These are phyloP conservation scores for Pyrenochaeta sp. DNA, from an alignment of 2,329 filamentous ascomycete species.

Conservation along the genomic window DNA sequence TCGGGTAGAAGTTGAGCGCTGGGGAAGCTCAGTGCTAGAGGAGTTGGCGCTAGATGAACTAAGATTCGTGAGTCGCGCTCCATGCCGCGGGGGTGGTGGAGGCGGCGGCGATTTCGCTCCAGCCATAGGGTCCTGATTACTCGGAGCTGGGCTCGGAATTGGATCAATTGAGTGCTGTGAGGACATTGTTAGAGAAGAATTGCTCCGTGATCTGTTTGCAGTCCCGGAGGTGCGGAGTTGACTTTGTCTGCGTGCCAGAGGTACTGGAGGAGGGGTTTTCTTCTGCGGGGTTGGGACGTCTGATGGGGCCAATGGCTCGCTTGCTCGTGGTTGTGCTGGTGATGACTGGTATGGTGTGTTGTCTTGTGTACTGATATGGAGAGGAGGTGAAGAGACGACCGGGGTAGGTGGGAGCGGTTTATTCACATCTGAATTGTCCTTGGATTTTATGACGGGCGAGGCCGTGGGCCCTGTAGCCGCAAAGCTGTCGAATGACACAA, in stretches of 20 bases:
- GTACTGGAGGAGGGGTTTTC: constrained; percentile 46
- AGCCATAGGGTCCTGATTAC: constrained; percentile 25
- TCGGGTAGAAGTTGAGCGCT: constrained; percentile 27
- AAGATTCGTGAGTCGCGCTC: constrained; percentile 33
- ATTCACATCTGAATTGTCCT: constrained; percentile 61
- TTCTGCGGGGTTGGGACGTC: constrained; percentile 36
- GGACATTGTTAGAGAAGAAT: constrained; percentile 46
- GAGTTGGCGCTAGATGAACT: constrained; percentile 38
- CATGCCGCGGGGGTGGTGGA: constrained; percentile 45
- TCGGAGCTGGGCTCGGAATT: constrained; percentile 23
- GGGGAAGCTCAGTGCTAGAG: constrained; percentile 40
- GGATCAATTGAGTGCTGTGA: constrained; percentile 46
- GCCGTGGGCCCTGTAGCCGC: constrained; percentile 33
- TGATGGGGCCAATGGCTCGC: constrained; percentile 27
- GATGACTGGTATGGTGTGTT: constrained; percentile 23
- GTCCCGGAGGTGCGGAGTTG: constrained; percentile 43
- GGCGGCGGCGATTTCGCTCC: constrained; percentile 42
- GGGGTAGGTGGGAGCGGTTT: constrained; percentile 70
- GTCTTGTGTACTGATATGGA: constrained; percentile 34
- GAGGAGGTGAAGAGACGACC: constrained; percentile 24
- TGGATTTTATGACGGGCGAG: constrained; percentile 30
- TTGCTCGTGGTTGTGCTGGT: constrained; percentile 16
- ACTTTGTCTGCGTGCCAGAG: constrained; percentile 46
- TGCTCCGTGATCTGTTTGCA: constrained; percentile 45
- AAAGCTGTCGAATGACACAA: constrained; percentile 45